Base-by-base conservation (phyloP, 768 basidiomycete genomes). In the Mycena vulgaris region DNA sequence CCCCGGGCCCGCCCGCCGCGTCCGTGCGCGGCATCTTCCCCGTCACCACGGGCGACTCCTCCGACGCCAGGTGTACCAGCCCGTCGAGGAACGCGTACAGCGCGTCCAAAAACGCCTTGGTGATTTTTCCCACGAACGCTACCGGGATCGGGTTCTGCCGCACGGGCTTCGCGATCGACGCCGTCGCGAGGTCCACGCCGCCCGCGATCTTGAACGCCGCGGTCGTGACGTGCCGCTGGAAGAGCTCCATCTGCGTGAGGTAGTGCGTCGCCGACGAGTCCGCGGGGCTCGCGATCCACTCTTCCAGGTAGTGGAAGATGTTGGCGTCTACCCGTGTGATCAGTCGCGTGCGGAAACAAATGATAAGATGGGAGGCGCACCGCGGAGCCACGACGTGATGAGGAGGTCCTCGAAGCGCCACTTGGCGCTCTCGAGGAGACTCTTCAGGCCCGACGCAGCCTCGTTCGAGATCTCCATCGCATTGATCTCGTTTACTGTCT, bases 331-430 rank as follows among this genome's bases (percentile, higher is more conserved):
- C 9, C 57, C 8, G 45, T 23, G 19, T 62, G 5, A 2, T 56
- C 23, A 61, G 68, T 5, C n/a, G n/a, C n/a, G 53, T 23, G 42
- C 30, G 17, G 35, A 45, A 35, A 6, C 49, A 17, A 14, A 42
- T 28, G 42, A 45, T 11, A 27, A 48, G 66, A 47, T n/a, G 2
- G 27, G 40, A 30, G 80, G 13, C 86, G 51, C 69, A 96, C 97
- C 97, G 83, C 92, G 87, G 37, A 94, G 76, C 98, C 98, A 99
- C 11, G 87, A 84, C 21, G 86, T 86, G 51, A 93, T 86, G 25
- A 98, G 86, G 23, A 93, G 86, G 75, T 97, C 95, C 58, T 90
- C 90, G 77, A 98, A 96, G 71, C 91, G 89, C 96, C 97, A 97
- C 77, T 93, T 88, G 13, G 90, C 88, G 67, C 90, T 94, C 71